Percentiles rank a stretch among this genome's conserved stretches.
phyloP scores from a whole-genome alignment of 2,329 filamentous ascomycete species.

The Trichoderma brevicompactum region DNA sequence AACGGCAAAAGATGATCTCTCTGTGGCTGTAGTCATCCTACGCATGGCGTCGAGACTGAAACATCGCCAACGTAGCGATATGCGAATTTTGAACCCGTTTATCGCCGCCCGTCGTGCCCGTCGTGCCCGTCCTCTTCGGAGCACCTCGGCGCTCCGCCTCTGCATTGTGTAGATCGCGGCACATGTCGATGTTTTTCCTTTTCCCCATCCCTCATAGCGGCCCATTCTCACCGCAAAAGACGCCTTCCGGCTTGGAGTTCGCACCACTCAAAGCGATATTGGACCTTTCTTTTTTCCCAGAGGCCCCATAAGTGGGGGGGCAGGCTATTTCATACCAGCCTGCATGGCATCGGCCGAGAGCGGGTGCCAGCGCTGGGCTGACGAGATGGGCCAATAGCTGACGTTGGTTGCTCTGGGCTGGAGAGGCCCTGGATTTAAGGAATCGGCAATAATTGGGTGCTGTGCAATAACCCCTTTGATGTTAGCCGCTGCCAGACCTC shows the following conservation, averaged over 20 bases:
- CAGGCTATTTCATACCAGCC: constrained; percentile 8
- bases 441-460: constrained; percentile 10
- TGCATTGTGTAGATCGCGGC: not conserved
- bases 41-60: not conserved
- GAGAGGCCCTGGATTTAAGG: not conserved
- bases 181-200: not conserved
- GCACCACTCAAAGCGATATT: constrained; percentile 1
- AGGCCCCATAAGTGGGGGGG: constrained; percentile 8
- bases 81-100: constrained; percentile 15
- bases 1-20: not conserved
- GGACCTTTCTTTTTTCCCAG: constrained; percentile 1
- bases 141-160: not conserved
- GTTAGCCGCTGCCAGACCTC: not conserved
- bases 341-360: constrained; percentile 26
- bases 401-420: not conserved
- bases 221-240: constrained; percentile 20
- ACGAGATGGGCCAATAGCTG: constrained; percentile 8
- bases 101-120: constrained; percentile 5
- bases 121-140: not conserved
- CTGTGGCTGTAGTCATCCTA: too few relatives aligned
- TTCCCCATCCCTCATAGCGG: not conserved
- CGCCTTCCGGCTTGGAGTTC: constrained; percentile 17
- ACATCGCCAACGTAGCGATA: not conserved
- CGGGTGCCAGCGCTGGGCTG: constrained; percentile 23
- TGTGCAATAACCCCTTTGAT: constrained; percentile 1